These are phyloP conservation scores for Skeletonema potamos DNA, from an alignment of 108 stramenopile genomes.

Conservation along the genomic window DNA sequence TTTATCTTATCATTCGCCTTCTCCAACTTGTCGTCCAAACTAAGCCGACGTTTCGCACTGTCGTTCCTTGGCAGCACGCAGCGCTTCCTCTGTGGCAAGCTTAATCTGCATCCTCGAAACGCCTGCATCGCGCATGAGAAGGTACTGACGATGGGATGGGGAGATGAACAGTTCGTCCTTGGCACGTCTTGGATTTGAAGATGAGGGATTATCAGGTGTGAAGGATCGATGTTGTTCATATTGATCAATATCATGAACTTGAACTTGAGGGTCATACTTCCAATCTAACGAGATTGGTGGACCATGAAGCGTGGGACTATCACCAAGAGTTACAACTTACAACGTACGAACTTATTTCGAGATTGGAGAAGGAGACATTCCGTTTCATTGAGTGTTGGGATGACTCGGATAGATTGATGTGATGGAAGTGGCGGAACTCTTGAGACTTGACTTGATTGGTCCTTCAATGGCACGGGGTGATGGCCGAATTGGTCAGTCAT, in stretches of 20 bases:
- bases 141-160: slow-evolving; percentile 38
- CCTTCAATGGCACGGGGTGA: neutral
- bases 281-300: slow-evolving; percentile 32
- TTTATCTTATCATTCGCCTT: slow-evolving; percentile 3
- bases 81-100: slow-evolving; percentile 44
- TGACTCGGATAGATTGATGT: neutral
- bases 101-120: slow-evolving; percentile 44
- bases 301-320: slow-evolving; percentile 11
- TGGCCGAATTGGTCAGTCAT: neutral
- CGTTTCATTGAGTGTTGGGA: slow-evolving; percentile 11
- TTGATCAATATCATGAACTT: slow-evolving; percentile 2
- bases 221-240: slow-evolving; percentile 22
- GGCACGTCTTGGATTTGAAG: slow-evolving; percentile 3
- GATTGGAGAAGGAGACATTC: slow-evolving; percentile 36
- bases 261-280: slow-evolving; percentile 14
- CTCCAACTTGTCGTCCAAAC: slow-evolving; percentile 30
- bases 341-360: slow-evolving; percentile 33
- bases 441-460: neutral
- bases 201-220: neutral
- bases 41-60: neutral
- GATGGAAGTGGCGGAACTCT: neutral
- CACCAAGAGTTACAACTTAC: slow-evolving; percentile 24
- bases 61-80: slow-evolving; percentile 19
- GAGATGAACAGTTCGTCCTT: slow-evolving; percentile 43
- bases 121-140: slow-evolving; percentile 53